Percentiles rank a stretch among this genome's conserved stretches.
Evolutionary conservation across 1,284 basidiomycete species (phyloP).

Genomic region (Ustilago loliicola): DNA sequence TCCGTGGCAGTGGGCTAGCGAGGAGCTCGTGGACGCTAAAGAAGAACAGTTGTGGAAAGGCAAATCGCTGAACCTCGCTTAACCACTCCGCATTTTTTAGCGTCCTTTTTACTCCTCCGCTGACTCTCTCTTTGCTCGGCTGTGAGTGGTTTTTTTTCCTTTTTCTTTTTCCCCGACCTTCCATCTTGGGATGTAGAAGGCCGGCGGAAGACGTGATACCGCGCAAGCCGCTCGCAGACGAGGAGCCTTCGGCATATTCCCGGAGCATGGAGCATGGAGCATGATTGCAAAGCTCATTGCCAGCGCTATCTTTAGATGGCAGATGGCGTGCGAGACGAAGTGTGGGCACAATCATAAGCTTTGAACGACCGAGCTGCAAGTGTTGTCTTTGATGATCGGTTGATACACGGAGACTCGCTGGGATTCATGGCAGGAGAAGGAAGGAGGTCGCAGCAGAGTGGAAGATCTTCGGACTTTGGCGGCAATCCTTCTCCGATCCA

Average conservation of each 20-base stretch:
- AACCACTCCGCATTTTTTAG: slow-evolving; percentile 14
- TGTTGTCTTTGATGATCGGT: background rate
- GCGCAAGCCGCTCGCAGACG: background rate
- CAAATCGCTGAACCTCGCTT: slow-evolving; percentile 7
- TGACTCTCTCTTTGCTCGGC: slow-evolving; percentile 2
- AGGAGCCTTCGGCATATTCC: background rate
- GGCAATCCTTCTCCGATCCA: background rate
- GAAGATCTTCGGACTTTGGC: slow-evolving; percentile 5
- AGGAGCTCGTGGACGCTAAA: background rate
- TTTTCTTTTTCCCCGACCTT: background rate
- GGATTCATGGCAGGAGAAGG: background rate
- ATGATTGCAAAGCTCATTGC: no score
- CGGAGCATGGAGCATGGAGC: no score
- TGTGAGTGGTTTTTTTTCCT: background rate
- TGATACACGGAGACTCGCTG: background rate
- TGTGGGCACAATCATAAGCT: background rate
- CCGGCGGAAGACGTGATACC: slow-evolving; percentile 12
- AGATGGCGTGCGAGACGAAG: background rate
- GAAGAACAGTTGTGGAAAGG: background rate
- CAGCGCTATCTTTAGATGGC: background rate
- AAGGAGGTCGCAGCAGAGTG: slow-evolving; percentile 1
- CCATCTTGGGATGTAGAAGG: slow-evolving; percentile 1
- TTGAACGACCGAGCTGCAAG: background rate
- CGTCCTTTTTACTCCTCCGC: background rate
- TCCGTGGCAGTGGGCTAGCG: background rate